These are phyloP conservation scores for Cyanidioschyzon merolae DNA, from an alignment of 23 red algal genomes.

Conservation along the genomic window DNA sequence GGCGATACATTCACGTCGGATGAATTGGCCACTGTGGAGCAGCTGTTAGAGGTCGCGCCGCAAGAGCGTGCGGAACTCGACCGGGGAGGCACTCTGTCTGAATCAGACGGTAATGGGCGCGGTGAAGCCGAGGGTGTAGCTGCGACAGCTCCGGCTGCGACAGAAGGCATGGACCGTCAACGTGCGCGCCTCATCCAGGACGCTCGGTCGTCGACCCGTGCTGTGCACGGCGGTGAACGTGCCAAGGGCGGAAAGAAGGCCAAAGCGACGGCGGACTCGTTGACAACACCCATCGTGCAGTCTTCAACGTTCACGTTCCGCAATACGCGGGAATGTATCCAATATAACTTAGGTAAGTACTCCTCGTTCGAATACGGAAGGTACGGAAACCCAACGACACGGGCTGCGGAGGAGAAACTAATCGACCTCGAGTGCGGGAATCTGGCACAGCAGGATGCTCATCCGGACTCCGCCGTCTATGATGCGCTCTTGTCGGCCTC, in stretches of 20 bases:
- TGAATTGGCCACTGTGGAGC: background rate
- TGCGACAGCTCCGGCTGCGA: background rate
- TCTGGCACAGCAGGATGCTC: background rate
- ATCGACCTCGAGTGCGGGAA: constrained; percentile 44
- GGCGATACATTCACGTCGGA: background rate
- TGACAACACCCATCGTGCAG: constrained; percentile 81
- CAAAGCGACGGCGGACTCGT: constrained; percentile 58
- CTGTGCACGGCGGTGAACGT: constrained; percentile 91
- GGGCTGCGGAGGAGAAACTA: constrained; percentile 90
- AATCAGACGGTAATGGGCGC: too few relatives aligned
- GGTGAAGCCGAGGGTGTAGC: too few relatives aligned
- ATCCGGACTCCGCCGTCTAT: constrained; percentile 18
- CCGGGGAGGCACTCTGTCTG: too few relatives aligned
- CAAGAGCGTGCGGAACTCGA: too few relatives aligned
- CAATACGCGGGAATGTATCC: constrained; percentile 65
- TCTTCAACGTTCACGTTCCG: constrained; percentile 89
- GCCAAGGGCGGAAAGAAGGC: constrained; percentile 59
- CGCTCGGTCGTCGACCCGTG: constrained; percentile 34
- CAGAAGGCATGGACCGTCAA: background rate
- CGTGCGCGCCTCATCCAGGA: background rate
- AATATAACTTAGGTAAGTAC: constrained; percentile 87
- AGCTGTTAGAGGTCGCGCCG: too few relatives aligned
- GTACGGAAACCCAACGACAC: constrained; percentile 89
- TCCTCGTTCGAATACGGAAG: constrained; percentile 89
- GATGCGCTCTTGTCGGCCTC: constrained; percentile 76